Percentiles rank a stretch among this genome's conserved stretches.
phyloP scores from a whole-genome alignment of 2,329 filamentous ascomycete genomes.

The Elsinoe necatrix region DNA sequence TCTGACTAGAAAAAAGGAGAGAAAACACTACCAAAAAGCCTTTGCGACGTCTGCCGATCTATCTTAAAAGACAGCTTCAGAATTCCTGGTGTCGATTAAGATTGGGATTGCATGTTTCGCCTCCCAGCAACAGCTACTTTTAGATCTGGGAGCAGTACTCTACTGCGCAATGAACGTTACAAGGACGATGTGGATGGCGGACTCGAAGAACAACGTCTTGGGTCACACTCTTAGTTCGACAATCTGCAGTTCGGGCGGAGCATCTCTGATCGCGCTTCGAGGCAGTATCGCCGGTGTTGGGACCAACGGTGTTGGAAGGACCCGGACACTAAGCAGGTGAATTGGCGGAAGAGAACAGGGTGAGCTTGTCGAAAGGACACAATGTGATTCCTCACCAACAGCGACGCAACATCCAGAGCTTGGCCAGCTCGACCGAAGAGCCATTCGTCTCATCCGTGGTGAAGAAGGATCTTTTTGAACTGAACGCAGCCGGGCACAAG shows the following conservation, averaged over 20 bases:
- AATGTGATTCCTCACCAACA: neutral
- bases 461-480: slow-evolving; percentile 19
- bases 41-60: slow-evolving; percentile 41
- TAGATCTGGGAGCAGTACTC: slow-evolving; percentile 39
- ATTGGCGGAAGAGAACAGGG: slow-evolving; percentile 21
- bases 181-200: slow-evolving; percentile 33
- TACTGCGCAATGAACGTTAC: slow-evolving; percentile 49
- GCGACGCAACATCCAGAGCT: slow-evolving; percentile 16
- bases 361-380: neutral
- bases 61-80: slow-evolving; percentile 56
- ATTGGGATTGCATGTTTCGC: slow-evolving; percentile 47
- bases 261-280: slow-evolving; percentile 49
- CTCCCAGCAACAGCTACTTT: slow-evolving; percentile 28
- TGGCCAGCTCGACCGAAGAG: slow-evolving; percentile 19
- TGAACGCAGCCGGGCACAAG: slow-evolving; percentile 18
- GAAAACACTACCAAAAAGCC: slow-evolving; percentile 18
- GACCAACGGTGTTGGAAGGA: slow-evolving; percentile 53
- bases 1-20: slow-evolving; percentile 21
- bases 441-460: slow-evolving; percentile 21
- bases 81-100: slow-evolving; percentile 48
- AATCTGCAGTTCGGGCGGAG: slow-evolving; percentile 57
- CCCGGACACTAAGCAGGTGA: slow-evolving; percentile 83
- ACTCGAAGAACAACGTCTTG: slow-evolving; percentile 32
- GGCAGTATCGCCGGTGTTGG: slow-evolving; percentile 54
- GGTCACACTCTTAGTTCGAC: slow-evolving; percentile 50